These are phyloP conservation scores for Plasmodium knowlesi DNA, from an alignment of 169 alveolate species.

Conservation along the genomic window DNA sequence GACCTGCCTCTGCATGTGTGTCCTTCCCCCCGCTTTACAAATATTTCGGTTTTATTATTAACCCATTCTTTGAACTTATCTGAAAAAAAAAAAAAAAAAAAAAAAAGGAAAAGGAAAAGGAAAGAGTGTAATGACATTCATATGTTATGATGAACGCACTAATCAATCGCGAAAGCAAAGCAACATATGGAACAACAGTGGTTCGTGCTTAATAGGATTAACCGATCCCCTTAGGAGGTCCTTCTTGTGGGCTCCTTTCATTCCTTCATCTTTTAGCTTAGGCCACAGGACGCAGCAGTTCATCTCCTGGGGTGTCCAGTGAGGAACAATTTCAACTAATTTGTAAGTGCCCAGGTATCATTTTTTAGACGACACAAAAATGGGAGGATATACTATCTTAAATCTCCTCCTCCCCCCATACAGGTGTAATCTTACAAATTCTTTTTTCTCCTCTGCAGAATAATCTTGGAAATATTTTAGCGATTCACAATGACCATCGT, in stretches of 20 bases:
- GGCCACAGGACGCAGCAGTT: conserved; percentile 66
- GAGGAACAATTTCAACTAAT: background rate
- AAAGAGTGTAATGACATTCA: background rate
- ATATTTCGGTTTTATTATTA: conserved; percentile 43
- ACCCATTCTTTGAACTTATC: conserved; percentile 50
- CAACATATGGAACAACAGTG: background rate
- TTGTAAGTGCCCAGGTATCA: background rate
- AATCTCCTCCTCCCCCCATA: background rate
- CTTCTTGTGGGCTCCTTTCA: background rate
- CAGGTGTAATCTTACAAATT: conserved; percentile 29
- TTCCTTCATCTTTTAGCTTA: conserved; percentile 4
- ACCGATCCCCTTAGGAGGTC: conserved; percentile 62
- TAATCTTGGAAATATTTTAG: conserved; percentile 51
- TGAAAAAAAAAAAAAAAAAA: conserved; percentile 8
- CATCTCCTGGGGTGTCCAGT: background rate
- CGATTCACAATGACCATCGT: conserved; percentile 66
- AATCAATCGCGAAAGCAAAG: background rate
- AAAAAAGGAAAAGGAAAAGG: background rate
- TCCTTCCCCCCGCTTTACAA: background rate
- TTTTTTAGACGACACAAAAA: background rate
- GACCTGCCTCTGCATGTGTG: background rate
- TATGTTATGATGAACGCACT: background rate
- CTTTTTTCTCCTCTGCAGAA: conserved; percentile 40
- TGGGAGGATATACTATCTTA: background rate
- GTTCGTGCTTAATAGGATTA: background rate